Evolutionary conservation across 2,329 filamentous ascomycete genomes (phyloP).

Genomic region (Metarhizium anisopliae): DNA sequence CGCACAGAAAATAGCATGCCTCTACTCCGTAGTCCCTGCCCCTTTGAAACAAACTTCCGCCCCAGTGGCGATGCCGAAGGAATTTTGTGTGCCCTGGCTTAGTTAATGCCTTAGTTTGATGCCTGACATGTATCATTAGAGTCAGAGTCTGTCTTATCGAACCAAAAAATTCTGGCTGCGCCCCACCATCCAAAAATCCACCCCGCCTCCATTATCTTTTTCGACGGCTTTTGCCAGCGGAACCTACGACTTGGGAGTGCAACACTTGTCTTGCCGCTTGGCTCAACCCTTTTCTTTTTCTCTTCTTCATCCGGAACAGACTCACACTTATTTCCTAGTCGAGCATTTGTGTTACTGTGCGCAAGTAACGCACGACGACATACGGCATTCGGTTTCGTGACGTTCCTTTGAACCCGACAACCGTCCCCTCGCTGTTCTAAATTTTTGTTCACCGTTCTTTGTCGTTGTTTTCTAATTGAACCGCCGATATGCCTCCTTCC

Average conservation of each 20-base stretch:
- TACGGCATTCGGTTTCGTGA: neutral
- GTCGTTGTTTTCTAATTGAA: neutral
- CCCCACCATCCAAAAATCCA: constrained; percentile 32
- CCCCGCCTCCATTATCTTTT: constrained; percentile 24
- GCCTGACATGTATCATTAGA: constrained; percentile 18
- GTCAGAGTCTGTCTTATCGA: constrained; percentile 11
- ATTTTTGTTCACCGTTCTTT: constrained; percentile 6
- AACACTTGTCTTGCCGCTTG: constrained; percentile 13
- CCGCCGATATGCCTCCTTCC: constrained; percentile 54
- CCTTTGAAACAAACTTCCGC: neutral
- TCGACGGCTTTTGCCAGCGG: constrained; percentile 2
- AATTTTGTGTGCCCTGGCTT: constrained; percentile 3
- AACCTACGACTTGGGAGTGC: neutral
- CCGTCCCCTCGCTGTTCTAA: neutral
- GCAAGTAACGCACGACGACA: neutral
- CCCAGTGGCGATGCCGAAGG: neutral
- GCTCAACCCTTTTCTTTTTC: constrained; percentile 1
- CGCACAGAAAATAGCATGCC: neutral
- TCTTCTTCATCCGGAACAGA: constrained; percentile 6
- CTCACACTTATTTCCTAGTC: constrained; percentile 5
- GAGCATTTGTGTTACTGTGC: neutral
- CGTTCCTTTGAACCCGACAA: neutral
- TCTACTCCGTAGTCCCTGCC: neutral
- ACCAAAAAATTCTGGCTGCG: constrained; percentile 26
- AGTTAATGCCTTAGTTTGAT: constrained; percentile 26